phyloP scores from a whole-genome alignment of 1,284 basidiomycete species.

The Cryptococcus sp. region DNA sequence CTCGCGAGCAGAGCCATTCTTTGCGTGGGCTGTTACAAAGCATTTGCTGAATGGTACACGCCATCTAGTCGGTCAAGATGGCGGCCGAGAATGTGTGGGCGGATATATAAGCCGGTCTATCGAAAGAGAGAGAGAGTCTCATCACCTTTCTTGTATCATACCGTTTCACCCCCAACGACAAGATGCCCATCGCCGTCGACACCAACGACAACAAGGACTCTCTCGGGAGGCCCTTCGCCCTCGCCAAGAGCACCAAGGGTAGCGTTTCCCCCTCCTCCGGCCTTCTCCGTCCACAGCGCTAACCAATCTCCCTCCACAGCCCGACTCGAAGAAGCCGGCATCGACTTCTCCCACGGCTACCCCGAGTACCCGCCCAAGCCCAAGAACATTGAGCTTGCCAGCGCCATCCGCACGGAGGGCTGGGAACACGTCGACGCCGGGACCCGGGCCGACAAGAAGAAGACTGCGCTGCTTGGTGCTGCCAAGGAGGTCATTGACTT shows the following conservation, averaged over 20 bases:
- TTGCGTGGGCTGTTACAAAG: too few species aligned
- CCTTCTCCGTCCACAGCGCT: neutral
- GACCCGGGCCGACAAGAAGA: constrained; percentile 36
- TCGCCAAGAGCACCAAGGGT: constrained; percentile 10
- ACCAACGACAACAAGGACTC: constrained; percentile 7
- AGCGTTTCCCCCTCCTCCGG: neutral
- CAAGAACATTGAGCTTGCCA: constrained; percentile 27
- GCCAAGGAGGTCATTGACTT: constrained; percentile 36
- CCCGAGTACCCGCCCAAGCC: constrained; percentile 40
- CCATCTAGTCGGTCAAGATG: too few species aligned
- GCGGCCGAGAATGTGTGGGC: too few species aligned
- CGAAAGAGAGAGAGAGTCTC: too few species aligned
- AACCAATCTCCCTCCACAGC: neutral
- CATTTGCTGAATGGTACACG: too few species aligned
- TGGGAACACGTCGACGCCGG: constrained; percentile 38
- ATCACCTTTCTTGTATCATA: too few species aligned
- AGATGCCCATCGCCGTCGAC: constrained; percentile 11
- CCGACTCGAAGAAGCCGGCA: constrained; percentile 24
- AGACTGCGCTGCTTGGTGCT: constrained; percentile 42
- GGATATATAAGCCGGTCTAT: too few species aligned
- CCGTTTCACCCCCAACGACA: too few species aligned
- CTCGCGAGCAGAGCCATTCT: too few species aligned
- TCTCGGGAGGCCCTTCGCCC: constrained; percentile 8
- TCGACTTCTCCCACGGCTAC: constrained; percentile 37
- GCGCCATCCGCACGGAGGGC: constrained; percentile 19